phyloP scores from a whole-genome alignment of 495 filamentous ascomycete species.

The Clavariopsis aquatica region DNA sequence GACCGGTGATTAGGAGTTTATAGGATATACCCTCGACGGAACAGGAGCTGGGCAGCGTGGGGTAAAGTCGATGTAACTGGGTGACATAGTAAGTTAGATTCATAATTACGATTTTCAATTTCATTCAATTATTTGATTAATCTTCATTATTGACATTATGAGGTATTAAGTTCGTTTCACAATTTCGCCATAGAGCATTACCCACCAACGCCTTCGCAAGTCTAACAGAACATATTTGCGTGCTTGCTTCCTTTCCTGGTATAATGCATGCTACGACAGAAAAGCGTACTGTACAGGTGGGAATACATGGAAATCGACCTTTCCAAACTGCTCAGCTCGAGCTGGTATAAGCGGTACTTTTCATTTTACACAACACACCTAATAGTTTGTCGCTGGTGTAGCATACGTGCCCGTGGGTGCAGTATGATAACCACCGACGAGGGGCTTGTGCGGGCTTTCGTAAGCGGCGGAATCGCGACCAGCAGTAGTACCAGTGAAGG shows the following conservation, averaged over 20 bases:
- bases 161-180: conserved; percentile 21
- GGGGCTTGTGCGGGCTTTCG: conserved; percentile 31
- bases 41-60: not conserved
- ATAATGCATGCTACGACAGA: conserved; percentile 25
- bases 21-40: not conserved
- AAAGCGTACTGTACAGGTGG: conserved; percentile 6
- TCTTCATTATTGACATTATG: conserved; percentile 14
- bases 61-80: no score
- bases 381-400: conserved; percentile 27
- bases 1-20: not conserved
- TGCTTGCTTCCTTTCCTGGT: conserved; percentile 20
- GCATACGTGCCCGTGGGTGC: conserved; percentile 38
- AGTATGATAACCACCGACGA: conserved; percentile 39
- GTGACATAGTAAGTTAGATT: not conserved
- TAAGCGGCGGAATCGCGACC: conserved; percentile 26
- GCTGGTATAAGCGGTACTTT: no score
- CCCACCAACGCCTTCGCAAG: not conserved
- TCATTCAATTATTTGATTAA: no score
- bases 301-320: not conserved
- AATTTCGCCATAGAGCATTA: not conserved
- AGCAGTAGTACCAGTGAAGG: conserved; percentile 44
- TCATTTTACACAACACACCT: conserved; percentile 7
- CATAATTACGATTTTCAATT: no score
- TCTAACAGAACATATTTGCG: not conserved
- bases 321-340: no score